These are phyloP conservation scores for Chrysoporthe deuterocubensis DNA, from an alignment of 2,329 filamentous ascomycete genomes.

Conservation along the genomic window DNA sequence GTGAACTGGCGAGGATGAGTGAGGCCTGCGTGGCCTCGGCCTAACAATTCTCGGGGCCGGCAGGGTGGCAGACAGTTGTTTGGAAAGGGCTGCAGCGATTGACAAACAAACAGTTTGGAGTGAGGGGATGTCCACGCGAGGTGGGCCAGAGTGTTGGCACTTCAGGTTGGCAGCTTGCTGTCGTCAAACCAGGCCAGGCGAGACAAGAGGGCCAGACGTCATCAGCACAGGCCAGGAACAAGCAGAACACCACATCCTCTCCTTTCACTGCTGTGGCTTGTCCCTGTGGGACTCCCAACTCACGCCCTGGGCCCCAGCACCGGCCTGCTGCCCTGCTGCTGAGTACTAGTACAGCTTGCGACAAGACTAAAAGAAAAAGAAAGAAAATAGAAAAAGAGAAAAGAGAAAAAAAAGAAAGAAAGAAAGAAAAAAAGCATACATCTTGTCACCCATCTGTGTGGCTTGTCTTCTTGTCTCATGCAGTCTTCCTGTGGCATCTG, in stretches of 20 bases:
- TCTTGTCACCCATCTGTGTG: not conserved
- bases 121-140: not conserved
- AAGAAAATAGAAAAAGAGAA: too few relatives aligned
- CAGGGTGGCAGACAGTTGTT: not conserved
- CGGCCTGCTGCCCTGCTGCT: too few relatives aligned
- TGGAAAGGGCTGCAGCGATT: not conserved
- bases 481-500: not conserved
- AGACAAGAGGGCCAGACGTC: conserved; percentile 11
- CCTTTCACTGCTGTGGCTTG: not conserved
- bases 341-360: too few relatives aligned
- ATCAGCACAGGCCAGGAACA: not conserved
- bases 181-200: not conserved
- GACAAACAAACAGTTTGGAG: not conserved
- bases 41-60: not conserved
- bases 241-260: not conserved
- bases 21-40: not conserved
- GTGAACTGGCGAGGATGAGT: not conserved
- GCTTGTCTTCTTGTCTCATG: not conserved
- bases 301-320: not conserved
- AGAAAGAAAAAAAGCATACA: too few relatives aligned
- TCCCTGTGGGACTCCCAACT: too few relatives aligned
- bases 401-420: too few relatives aligned
- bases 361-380: too few relatives aligned
- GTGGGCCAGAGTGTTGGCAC: conserved; percentile 2
- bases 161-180: not conserved